Base-by-base conservation (phyloP, 768 basidiomycete species). In the Pholiota microspora region DNA sequence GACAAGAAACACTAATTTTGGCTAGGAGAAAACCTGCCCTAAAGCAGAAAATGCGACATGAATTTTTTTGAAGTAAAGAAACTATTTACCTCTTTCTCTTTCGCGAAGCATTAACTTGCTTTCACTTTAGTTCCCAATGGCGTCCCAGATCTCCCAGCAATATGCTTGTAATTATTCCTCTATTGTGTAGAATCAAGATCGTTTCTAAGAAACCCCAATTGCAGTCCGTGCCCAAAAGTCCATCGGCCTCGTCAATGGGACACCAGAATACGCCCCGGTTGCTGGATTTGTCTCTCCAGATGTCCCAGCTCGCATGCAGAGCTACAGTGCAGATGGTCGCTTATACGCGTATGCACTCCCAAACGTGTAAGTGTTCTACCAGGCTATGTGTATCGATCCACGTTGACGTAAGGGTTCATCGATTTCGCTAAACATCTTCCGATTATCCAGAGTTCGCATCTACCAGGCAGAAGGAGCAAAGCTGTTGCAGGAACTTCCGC, bases 161-260 rank as follows among this genome's bases (percentile, higher is more conserved):
- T 91, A 89, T 69, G 85, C 90, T 65, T 91, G 91, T 92, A 49
- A 75, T 89, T 81, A 9, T 15, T 16, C 40, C 45, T 35, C 35
- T 54, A 18, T 48, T 49, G 54, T 56, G 16, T 29, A 27, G 34
- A 32, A 38, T 10, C n/a, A 35, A 29, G 25, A 15, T 40, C 6
- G 13, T 24, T 54, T 54, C 54, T 49, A 55, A n/a, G n/a, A n/a
- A n/a, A n/a, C n/a, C n/a, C n/a, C n/a, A n/a, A n/a, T n/a, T 58
- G 15, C 64, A 95, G 94, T 85, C 77, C 92, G 96, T 70, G 92
- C 95, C 40, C 95, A 97, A 82, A 98, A 97, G 83, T 80, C 83
- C 56, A 77, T 96, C 51, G 92, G 92, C 61, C 83, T 98, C 64
- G 83, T 94, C 66, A 80, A 85, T 57, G 92, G 90, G 47, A 79